Evolutionary conservation across 2,329 filamentous ascomycete genomes (phyloP), one percentile per base, ranked within the genome.

Genomic region (Grosmannia clavigera): DNA sequence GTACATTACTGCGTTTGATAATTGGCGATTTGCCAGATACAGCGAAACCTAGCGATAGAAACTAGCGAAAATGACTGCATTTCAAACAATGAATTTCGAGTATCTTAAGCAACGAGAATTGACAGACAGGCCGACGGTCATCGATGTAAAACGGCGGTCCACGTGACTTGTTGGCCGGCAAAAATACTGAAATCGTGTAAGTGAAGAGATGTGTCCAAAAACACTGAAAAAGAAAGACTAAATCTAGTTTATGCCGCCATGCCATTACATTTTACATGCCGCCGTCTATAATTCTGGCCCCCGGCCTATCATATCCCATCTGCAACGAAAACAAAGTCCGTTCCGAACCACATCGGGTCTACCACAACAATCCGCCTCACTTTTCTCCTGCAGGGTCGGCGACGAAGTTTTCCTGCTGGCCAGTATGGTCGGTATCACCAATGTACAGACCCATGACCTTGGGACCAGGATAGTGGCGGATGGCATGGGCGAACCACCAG

Each of bases 401-500:
- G 9, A n/a, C 35, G 16, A 27, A 22, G 25, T 43, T 11, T 19
- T 29, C 19, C 11, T 29, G 22, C 25, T 35, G 38, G 14, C 7
- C 7, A 11, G 40, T 14, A 5, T 27, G 35, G 35, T 12, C 19
- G 51, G 29, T 40, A 48, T 71, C 69, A 58, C 72, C 68, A 12
- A 75, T 72, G 56, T 80, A 79, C 58, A 80, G 60, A 25, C 67
- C 67, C 67, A 76, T 73, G 27, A 81, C 70, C 64, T 78, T 78
- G 2, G 79, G 79, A 0, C 78, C 77, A 0, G 76, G 75, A 62
- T 82, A 82, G 61, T 79, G 73, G 50, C 68, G 68, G 25, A 68
- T 65, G 3, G 76, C 79, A 61, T 81, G 75, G 2, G 76, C 58
- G 6, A 77, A 61, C 78, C 79, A 82, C 78, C 79, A 81, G 4